Conservation (phyloP, 192 early-diverging fungal genomes). For the Helicostylum pulchrum region DNA sequence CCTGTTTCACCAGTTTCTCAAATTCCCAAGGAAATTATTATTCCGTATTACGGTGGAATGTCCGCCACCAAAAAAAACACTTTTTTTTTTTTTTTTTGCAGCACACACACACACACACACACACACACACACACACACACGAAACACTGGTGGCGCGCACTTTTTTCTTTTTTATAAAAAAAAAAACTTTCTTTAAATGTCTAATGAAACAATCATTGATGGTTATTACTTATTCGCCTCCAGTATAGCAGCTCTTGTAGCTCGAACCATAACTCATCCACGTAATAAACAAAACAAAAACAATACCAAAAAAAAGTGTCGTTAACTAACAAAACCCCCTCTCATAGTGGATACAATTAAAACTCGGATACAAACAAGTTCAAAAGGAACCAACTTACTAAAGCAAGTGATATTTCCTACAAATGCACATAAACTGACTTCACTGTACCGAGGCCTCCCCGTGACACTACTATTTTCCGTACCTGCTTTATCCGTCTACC, state of each 20-base stretch:
- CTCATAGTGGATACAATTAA: slow-evolving; percentile 79
- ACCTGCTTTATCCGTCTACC: slow-evolving; percentile 68
- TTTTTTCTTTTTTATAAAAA: too few relatives aligned
- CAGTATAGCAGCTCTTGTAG: slow-evolving; percentile 53
- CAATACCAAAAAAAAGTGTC: neutral
- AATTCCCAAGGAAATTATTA: too few relatives aligned
- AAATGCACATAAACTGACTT: slow-evolving; percentile 23
- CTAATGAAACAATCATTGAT: neutral
- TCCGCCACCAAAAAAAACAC: too few relatives aligned
- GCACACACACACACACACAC: too few relatives aligned
- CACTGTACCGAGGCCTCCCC: slow-evolving; percentile 66
- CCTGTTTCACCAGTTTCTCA: too few relatives aligned
- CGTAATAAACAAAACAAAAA: slow-evolving; percentile 23
- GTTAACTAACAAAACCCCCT: neutral
- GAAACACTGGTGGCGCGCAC: too few relatives aligned
- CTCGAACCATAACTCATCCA: slow-evolving; percentile 67
- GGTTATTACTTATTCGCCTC: slow-evolving; percentile 44
- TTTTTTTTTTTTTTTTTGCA: too few relatives aligned
- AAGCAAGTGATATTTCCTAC: slow-evolving; percentile 11
- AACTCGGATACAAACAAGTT: slow-evolving; percentile 55
- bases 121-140: too few relatives aligned
- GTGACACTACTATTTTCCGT: slow-evolving; percentile 67
- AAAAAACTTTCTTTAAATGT: too few relatives aligned
- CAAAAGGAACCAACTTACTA: slow-evolving; percentile 12
- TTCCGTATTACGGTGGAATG: too few relatives aligned